These are phyloP conservation scores for Kwoniella pini DNA, from an alignment of 768 basidiomycete species.

Conservation along the genomic window DNA sequence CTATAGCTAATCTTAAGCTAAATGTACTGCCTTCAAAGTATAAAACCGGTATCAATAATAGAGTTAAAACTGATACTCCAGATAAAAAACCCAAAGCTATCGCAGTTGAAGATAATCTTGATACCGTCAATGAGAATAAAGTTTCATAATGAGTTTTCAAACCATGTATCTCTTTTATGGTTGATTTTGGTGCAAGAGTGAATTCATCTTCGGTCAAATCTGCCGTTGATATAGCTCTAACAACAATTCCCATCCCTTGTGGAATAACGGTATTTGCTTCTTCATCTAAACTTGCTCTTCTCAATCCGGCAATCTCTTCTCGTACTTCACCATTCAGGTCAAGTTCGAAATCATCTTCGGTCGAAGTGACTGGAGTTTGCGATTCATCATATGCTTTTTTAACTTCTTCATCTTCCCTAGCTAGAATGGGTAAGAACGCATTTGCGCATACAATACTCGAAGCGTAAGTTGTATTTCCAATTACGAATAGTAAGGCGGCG, in stretches of 20 bases:
- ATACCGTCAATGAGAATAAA: conserved; percentile 68
- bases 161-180: background rate
- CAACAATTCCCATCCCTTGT: conserved; percentile 4
- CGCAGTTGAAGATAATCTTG: conserved; percentile 78
- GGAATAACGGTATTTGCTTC: conserved; percentile 13
- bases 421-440: conserved; percentile 76
- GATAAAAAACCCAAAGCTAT: conserved; percentile 84
- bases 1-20: conserved; percentile 77
- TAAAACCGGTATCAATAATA: conserved; percentile 73
- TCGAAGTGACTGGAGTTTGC: background rate
- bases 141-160: conserved; percentile 59
- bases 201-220: conserved; percentile 24
- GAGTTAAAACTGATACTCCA: conserved; percentile 66
- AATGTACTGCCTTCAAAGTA: conserved; percentile 72
- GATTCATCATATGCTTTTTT: conserved; percentile 3
- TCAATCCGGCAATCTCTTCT: background rate
- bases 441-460: conserved; percentile 87
- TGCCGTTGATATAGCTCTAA: conserved; percentile 29
- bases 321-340: background rate
- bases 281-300: conserved; percentile 8
- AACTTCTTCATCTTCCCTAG: conserved; percentile 60
- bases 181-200: background rate
- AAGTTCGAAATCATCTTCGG: background rate
- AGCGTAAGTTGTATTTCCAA: conserved; percentile 83
- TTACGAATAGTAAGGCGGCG: conserved; percentile 68